Evolutionary conservation across 768 basidiomycete species (phyloP).

Genomic region (Suillus luteus): DNA sequence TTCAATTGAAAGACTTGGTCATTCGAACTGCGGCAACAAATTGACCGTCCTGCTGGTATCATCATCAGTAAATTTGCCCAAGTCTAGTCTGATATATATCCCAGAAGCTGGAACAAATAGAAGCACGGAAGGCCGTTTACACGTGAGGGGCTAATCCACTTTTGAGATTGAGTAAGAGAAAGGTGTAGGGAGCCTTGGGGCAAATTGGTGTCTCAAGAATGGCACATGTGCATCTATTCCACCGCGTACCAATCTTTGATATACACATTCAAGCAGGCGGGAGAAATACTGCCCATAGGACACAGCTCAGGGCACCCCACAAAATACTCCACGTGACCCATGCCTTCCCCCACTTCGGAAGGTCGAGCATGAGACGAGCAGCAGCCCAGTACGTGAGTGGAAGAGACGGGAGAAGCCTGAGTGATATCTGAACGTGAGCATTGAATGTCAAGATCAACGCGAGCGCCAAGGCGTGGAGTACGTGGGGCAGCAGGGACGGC

Average conservation of each 20-base stretch:
- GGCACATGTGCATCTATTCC: background rate
- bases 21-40: too few relatives aligned
- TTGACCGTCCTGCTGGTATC: too few relatives aligned
- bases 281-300: constrained; percentile 83
- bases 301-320: constrained; percentile 71
- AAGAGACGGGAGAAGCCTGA: constrained; percentile 74
- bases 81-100: background rate
- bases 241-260: background rate
- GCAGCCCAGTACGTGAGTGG: constrained; percentile 88
- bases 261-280: constrained; percentile 73
- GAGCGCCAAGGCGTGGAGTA: constrained; percentile 69
- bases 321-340: constrained; percentile 81
- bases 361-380: constrained; percentile 60
- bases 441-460: constrained; percentile 68
- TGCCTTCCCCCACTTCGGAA: constrained; percentile 46
- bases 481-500: constrained; percentile 61
- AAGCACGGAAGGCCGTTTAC: background rate
- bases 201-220: background rate
- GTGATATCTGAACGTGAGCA: constrained; percentile 85
- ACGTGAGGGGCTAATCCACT: background rate
- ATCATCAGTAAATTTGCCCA: too few relatives aligned
- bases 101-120: background rate
- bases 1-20: too few relatives aligned
- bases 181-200: background rate
- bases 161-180: background rate